These are phyloP conservation scores for Arabis hirsuta DNA, from an alignment of 345 rosid genomes.

Conservation along the genomic window DNA sequence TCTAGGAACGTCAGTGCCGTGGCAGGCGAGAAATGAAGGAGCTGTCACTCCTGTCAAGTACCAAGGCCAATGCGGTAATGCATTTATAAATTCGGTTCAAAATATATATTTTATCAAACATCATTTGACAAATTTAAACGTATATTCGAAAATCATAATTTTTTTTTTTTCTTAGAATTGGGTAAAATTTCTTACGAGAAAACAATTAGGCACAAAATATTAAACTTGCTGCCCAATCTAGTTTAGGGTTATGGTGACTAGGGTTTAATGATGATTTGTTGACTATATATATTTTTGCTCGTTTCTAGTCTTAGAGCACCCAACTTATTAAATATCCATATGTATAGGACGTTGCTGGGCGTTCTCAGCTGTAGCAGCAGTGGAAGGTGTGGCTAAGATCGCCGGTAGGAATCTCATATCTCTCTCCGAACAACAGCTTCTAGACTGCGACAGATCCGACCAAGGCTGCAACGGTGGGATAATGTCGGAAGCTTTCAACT, in stretches of 20 bases:
- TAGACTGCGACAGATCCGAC: slow-evolving; percentile 42
- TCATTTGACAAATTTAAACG: background rate
- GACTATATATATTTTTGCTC: background rate
- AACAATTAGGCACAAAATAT: background rate
- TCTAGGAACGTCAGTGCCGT: slow-evolving; percentile 36
- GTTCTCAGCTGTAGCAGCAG: slow-evolving; percentile 66
- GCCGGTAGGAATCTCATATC: slow-evolving; percentile 31
- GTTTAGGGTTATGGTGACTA: slow-evolving; percentile 1
- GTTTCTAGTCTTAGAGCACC: background rate
- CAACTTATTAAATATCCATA: background rate
- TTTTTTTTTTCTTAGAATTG: too few relatives aligned
- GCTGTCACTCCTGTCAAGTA: slow-evolving; percentile 52
- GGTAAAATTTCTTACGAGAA: too few relatives aligned
- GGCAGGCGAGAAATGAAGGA: slow-evolving; percentile 40
- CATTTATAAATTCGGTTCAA: background rate
- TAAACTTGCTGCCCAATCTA: slow-evolving; percentile 25
- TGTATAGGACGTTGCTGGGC: slow-evolving; percentile 62
- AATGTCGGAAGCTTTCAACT: slow-evolving; percentile 59
- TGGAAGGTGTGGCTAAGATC: slow-evolving; percentile 42
- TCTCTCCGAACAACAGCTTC: slow-evolving; percentile 42
- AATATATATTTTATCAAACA: background rate
- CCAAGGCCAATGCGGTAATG: slow-evolving; percentile 53
- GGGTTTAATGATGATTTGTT: background rate
- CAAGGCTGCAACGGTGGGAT: slow-evolving; percentile 62
- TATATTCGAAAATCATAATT: background rate